A percentile compares a stretch with the other conserved stretches of the same genome.
phyloP scores from a whole-genome alignment of 768 basidiomycete species.

The Dioszegia aurantiaca region DNA sequence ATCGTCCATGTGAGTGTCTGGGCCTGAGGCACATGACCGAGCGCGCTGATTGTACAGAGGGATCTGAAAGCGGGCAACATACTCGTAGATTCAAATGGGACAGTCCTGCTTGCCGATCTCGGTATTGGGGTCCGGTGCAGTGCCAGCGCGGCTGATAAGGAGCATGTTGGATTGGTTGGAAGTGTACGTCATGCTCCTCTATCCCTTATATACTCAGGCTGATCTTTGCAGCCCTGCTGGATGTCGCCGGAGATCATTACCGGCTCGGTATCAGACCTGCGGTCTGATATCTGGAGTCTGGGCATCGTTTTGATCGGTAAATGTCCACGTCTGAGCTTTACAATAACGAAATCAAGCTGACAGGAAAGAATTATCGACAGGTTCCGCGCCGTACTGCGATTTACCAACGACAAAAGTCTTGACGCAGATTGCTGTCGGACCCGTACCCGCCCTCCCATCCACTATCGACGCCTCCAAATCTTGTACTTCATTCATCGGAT shows the following conservation, averaged over 20 bases:
- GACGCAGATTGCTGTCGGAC: slow-evolving; percentile 73
- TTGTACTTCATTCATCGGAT: slow-evolving; percentile 78
- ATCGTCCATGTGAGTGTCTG: slow-evolving; percentile 30
- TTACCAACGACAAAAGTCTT: slow-evolving; percentile 72
- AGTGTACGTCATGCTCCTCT: slow-evolving; percentile 9
- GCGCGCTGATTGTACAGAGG: slow-evolving; percentile 75
- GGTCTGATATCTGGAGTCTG: slow-evolving; percentile 94
- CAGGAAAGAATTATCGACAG: slow-evolving; percentile 68
- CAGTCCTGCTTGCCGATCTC: slow-evolving; percentile 81
- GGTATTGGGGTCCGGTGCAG: slow-evolving; percentile 73
- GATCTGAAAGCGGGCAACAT: slow-evolving; percentile 93
- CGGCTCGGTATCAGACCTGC: slow-evolving; percentile 70
- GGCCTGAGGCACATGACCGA: slow-evolving; percentile 58
- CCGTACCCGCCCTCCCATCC: slow-evolving; percentile 72
- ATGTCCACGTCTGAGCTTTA: background rate
- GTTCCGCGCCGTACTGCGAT: slow-evolving; percentile 77
- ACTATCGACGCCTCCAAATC: slow-evolving; percentile 62
- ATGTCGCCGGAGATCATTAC: slow-evolving; percentile 94
- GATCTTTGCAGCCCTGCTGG: slow-evolving; percentile 70
- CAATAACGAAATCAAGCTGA: slow-evolving; percentile 1
- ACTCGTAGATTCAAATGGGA: slow-evolving; percentile 66
- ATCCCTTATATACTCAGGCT: too few relatives aligned
- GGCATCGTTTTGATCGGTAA: slow-evolving; percentile 80
- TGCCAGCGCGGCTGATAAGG: background rate
- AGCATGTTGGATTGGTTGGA: background rate